phyloP scores from a whole-genome alignment of 2,329 filamentous ascomycete genomes.

The Trichophyton equinum region DNA sequence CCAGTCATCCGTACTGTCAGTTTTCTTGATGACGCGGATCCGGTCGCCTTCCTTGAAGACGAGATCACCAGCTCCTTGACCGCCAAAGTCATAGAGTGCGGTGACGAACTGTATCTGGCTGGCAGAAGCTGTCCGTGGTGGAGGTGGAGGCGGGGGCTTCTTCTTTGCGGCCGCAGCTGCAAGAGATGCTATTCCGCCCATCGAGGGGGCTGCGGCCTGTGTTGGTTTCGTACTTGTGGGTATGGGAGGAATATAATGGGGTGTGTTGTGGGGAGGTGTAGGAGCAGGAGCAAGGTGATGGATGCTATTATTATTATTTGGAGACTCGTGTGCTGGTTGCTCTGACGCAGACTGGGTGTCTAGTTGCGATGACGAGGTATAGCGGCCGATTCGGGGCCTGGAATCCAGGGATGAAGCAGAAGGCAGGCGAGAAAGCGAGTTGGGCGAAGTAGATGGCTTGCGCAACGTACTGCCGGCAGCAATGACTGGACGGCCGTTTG shows the following conservation, averaged over 20 bases:
- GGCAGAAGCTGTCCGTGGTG: slow-evolving; percentile 43
- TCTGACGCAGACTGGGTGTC: background rate
- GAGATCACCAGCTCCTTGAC: slow-evolving; percentile 57
- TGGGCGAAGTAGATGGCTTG: slow-evolving; percentile 21
- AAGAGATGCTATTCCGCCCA: slow-evolving; percentile 33
- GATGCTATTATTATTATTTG: slow-evolving; percentile 3
- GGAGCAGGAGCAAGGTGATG: background rate
- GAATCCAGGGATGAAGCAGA: slow-evolving; percentile 17
- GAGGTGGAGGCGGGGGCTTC: slow-evolving; percentile 63
- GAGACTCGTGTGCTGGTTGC: background rate
- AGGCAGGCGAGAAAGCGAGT: slow-evolving; percentile 16
- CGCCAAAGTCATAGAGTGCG: slow-evolving; percentile 63
- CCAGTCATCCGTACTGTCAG: slow-evolving; percentile 71
- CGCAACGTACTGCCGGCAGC: slow-evolving; percentile 26
- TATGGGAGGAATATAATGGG: slow-evolving; percentile 7
- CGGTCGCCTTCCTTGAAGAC: slow-evolving; percentile 64
- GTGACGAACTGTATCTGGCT: slow-evolving; percentile 47
- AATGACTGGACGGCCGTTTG: slow-evolving; percentile 19
- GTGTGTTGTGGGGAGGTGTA: background rate
- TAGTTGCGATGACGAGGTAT: background rate
- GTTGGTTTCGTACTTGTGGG: background rate
- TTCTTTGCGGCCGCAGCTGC: slow-evolving; percentile 46
- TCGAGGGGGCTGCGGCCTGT: slow-evolving; percentile 16
- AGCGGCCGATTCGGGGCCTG: slow-evolving; percentile 19
- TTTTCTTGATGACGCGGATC: slow-evolving; percentile 67